A percentile compares a stretch with the other conserved stretches of the same genome.
Conservation (phyloP, 192 early-diverging fungal species). For the Allomyces arbusculus region DNA sequence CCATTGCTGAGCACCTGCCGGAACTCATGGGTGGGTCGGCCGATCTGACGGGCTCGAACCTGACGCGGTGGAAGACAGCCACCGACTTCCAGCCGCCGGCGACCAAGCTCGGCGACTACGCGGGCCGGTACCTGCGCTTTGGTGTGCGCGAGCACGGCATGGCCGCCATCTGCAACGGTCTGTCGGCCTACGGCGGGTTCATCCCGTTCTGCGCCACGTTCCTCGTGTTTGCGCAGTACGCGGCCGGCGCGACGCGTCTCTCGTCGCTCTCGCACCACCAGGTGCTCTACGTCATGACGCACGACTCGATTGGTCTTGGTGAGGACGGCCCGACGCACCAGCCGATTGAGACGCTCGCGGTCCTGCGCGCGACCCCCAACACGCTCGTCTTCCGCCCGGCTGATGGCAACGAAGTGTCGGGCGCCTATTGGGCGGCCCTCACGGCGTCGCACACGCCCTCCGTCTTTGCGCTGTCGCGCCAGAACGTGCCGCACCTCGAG, state of each 20-base stretch:
- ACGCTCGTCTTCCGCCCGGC: conserved; percentile 71
- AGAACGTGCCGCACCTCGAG: conserved; percentile 80
- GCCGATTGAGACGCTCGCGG: conserved; percentile 83
- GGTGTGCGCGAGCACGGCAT: conserved; percentile 98
- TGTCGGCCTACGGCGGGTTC: conserved; percentile 60
- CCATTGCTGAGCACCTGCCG: conserved; percentile 52
- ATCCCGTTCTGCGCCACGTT: conserved; percentile 79
- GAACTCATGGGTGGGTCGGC: conserved; percentile 89
- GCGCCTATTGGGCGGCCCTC: conserved; percentile 66
- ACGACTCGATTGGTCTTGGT: conserved; percentile 96
- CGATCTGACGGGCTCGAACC: conserved; percentile 88
- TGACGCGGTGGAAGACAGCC: conserved; percentile 88
- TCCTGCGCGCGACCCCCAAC: conserved; percentile 78
- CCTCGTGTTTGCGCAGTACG: conserved; percentile 78
- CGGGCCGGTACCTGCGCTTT: conserved; percentile 77
- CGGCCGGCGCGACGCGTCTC: conserved; percentile 67
- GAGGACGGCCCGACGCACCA: conserved; percentile 99
- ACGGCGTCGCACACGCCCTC: conserved; percentile 46
- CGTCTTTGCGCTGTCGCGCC: conserved; percentile 72
- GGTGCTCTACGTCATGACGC: conserved; percentile 93
- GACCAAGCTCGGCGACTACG: conserved; percentile 55
- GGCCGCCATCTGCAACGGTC: conserved; percentile 81
- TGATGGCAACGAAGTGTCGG: conserved; percentile 85
- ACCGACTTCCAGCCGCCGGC: conserved; percentile 71
- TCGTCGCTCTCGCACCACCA: conserved; percentile 71